Percentiles rank a stretch among this genome's conserved stretches.
phyloP scores from a whole-genome alignment of 2,329 filamentous ascomycete genomes.

The Diaporthe ampelina region DNA sequence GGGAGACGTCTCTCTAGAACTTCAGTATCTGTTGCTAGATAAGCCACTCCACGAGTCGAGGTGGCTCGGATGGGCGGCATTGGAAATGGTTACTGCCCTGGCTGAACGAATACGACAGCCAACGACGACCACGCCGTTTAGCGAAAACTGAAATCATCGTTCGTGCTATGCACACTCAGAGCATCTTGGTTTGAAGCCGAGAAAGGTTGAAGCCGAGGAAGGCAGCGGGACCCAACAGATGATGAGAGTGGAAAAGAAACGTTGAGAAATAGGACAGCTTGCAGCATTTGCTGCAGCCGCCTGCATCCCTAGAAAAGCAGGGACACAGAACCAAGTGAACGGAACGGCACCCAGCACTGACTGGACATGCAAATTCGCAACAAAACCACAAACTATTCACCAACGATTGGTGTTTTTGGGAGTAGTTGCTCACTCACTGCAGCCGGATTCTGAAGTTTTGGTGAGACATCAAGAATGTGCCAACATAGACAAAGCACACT shows the following conservation, averaged over 20 bases:
- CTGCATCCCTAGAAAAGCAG: not conserved
- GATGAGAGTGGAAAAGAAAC: not conserved
- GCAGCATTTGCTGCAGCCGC: not conserved
- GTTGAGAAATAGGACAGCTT: not conserved
- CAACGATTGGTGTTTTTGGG: no score
- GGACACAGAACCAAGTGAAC: not conserved
- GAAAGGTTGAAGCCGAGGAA: not conserved
- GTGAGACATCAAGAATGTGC: not conserved
- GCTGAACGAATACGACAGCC: not conserved
- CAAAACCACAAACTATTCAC: not conserved
- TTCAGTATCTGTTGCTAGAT: not conserved
- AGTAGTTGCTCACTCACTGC: not conserved
- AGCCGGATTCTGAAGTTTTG: not conserved
- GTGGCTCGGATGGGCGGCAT: no score
- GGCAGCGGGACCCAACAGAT: not conserved
- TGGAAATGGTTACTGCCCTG: not conserved
- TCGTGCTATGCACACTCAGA: not conserved
- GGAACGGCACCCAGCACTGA: not conserved
- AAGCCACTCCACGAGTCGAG: not conserved
- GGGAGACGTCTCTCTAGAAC: not conserved
- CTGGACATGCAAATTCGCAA: not conserved
- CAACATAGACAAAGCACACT: no score
- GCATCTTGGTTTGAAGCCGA: not conserved
- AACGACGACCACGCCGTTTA: no score
- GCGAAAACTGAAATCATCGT: not conserved